Evolutionary conservation across 805 yeast genomes (phyloP), one percentile per base, ranked within the genome.

Genomic region (Wickerhamomyces queroliae): DNA sequence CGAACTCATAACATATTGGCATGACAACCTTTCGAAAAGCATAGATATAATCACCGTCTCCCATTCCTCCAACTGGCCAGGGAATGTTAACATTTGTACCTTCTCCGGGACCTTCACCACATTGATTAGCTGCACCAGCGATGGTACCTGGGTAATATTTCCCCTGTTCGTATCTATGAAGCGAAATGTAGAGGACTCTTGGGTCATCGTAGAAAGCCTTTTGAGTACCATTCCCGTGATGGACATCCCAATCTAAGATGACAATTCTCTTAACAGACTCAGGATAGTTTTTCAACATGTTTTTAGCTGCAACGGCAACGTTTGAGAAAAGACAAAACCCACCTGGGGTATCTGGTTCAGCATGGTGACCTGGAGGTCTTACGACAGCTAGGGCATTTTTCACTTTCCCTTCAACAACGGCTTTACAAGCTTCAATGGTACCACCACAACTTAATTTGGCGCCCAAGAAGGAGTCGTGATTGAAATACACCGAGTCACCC

Each of bases 321-420:
- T 93, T 93, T 45, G 95, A 84, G 58, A 93, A 93, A 34, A 93
- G 67, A 64, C 99, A 93, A 59, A 93, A 93, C 12, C 99, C 99
- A 35, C 96, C 98, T 0, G 99, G 95, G 13, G 89, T 69, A 49
- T 87, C 93, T 2, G 99, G 99, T 56, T 95, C 99, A 1, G 99
- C 98, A 58, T 93, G 99, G 65, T 93, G 99, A 7, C 99, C 99
- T 0, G 99, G 99, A 2, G 99, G 99, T 48, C 99, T 77, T 13
- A 93, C 96, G 7, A 93, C 86, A 0, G 99, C 99, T 36, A 93
- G 57, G 0, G 97, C 81, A 58, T 93, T 93, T 56, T 88, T 88
- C 23, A 91, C 98, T 40, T 73, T 67, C 3, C 96, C 95, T 58
- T 90, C 97, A 9, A 93, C 84, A 17, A 93, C 98, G 0, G 98